Conservation (phyloP, 768 basidiomycete genomes). For the Amanita exitialis region DNA sequence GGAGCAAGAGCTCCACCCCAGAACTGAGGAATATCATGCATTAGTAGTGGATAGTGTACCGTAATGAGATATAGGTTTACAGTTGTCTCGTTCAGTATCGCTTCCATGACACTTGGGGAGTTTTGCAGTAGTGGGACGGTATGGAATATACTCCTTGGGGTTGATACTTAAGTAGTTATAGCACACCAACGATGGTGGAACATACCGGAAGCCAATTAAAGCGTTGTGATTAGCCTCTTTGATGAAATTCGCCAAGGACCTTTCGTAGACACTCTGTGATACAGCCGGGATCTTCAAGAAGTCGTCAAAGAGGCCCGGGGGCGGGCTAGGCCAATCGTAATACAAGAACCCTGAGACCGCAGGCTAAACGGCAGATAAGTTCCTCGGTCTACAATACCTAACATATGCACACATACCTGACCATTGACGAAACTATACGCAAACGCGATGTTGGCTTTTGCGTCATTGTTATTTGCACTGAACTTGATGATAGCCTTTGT, state of each 20-base stretch:
- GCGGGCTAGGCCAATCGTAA: slow-evolving; percentile 40
- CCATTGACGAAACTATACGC: slow-evolving; percentile 29
- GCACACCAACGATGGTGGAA: slow-evolving; percentile 4
- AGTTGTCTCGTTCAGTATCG: slow-evolving; percentile 25
- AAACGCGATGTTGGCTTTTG: slow-evolving; percentile 40
- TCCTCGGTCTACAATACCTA: not conserved
- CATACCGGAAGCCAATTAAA: slow-evolving; percentile 12
- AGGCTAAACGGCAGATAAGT: not conserved
- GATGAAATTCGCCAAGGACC: slow-evolving; percentile 24
- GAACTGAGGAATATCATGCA: not conserved
- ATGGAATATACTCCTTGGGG: slow-evolving; percentile 18
- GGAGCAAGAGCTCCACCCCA: not conserved
- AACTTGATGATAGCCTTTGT: slow-evolving; percentile 30
- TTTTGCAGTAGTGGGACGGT: slow-evolving; percentile 25
- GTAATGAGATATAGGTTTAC: slow-evolving; percentile 12
- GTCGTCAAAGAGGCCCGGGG: slow-evolving; percentile 34
- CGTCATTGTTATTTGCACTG: slow-evolving; percentile 30
- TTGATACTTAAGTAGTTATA: slow-evolving; percentile 6
- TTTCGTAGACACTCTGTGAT: slow-evolving; percentile 21
- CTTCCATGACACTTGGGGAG: slow-evolving; percentile 19
- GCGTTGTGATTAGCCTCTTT: slow-evolving; percentile 18
- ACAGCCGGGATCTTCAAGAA: slow-evolving; percentile 29
- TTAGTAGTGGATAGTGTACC: not conserved
- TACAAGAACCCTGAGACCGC: slow-evolving; percentile 18
- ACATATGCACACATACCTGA: slow-evolving; percentile 16